These are phyloP conservation scores for Mycena venus DNA, from an alignment of 768 basidiomycete species.

Conservation along the genomic window DNA sequence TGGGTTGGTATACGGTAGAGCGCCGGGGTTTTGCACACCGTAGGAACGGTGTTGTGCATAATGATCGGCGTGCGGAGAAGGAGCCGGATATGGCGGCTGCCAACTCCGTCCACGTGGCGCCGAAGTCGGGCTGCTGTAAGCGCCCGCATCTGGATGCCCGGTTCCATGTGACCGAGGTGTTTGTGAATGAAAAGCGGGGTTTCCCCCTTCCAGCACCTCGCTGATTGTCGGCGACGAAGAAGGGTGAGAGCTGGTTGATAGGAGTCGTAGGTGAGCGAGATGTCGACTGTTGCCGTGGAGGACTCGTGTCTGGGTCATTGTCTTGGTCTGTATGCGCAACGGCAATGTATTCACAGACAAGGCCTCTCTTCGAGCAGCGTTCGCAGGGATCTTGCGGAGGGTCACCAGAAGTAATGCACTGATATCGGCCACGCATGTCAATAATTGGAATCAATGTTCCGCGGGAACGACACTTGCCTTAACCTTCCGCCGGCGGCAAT, in stretches of 20 bases:
- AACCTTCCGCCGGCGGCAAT: constrained; percentile 17
- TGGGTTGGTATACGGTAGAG: too few species aligned
- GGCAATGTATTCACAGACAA: constrained; percentile 10
- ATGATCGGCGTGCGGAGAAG: not conserved
- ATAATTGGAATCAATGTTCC: not conserved
- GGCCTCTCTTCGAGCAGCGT: constrained; percentile 15
- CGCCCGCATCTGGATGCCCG: not conserved
- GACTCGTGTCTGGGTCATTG: not conserved
- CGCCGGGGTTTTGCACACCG: not conserved
- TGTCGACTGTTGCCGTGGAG: not conserved
- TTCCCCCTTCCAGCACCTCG: not conserved
- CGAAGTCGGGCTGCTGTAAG: not conserved
- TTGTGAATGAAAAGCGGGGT: not conserved
- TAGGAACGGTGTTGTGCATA: not conserved
- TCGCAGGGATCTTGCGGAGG: constrained; percentile 7
- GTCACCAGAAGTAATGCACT: constrained; percentile 9
- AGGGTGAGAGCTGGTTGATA: not conserved
- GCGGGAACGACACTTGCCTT: not conserved
- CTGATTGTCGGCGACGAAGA: not conserved
- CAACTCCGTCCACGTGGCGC: not conserved
- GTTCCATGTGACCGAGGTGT: not conserved
- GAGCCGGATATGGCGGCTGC: not conserved
- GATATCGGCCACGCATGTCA: not conserved
- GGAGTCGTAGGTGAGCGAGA: not conserved
- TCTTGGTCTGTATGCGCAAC: not conserved